Conservation (phyloP, 352 stramenopile species). For the Pythium folliculosum region DNA sequence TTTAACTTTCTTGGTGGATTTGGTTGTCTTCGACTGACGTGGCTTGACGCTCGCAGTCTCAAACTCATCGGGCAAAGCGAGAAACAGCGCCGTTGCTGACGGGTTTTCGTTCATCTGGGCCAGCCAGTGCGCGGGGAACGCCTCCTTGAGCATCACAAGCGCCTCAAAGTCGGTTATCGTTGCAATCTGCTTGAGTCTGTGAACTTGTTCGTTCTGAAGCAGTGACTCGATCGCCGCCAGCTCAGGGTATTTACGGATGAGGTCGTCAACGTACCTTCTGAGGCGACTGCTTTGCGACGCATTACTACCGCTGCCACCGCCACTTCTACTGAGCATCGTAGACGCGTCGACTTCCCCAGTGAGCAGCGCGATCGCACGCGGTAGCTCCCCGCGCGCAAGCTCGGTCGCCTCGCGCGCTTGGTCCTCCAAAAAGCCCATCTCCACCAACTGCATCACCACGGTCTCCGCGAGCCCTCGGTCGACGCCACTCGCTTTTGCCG, state of each 20-base stretch:
- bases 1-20: neutral
- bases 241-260: constrained; percentile 19
- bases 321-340: neutral
- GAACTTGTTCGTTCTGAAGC: constrained; percentile 26
- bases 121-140: constrained; percentile 38
- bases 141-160: constrained; percentile 51
- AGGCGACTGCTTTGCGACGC: neutral
- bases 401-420: constrained; percentile 36
- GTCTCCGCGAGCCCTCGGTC: neutral
- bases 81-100: constrained; percentile 36
- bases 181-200: constrained; percentile 32
- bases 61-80: constrained; percentile 16
- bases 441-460: constrained; percentile 43
- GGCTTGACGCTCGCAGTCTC: neutral
- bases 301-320: neutral
- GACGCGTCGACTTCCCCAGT: constrained; percentile 33
- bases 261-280: constrained; percentile 11
- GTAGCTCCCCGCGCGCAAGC: constrained; percentile 36
- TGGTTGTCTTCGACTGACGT: neutral
- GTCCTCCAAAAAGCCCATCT: constrained; percentile 55
- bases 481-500: neutral
- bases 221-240: constrained; percentile 27
- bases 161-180: constrained; percentile 46
- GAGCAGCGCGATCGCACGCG: constrained; percentile 42
- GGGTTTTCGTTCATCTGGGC: constrained; percentile 53